Percentiles rank a stretch among this genome's conserved stretches.
phyloP scores from a whole-genome alignment of 192 early-diverging fungal species.

The Jimgerdemannia flammicorona region DNA sequence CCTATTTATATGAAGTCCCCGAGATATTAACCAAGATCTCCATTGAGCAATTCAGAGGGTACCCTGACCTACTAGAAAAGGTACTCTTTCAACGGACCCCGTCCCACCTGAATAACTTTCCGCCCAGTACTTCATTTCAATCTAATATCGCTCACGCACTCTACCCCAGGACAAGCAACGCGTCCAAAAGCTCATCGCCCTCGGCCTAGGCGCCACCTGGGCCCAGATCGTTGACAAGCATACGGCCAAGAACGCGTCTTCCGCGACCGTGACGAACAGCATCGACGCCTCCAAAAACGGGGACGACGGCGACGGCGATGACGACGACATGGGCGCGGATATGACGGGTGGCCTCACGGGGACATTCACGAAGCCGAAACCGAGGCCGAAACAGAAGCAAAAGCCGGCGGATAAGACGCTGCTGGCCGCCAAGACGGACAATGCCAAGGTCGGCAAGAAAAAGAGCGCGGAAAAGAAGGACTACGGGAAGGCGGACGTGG shows the following conservation, averaged over 20 bases:
- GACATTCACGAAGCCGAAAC: constrained; percentile 45
- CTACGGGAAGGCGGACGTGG: constrained; percentile 20
- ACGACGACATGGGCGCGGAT: constrained; percentile 47
- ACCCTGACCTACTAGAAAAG: constrained; percentile 36
- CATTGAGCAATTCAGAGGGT: constrained; percentile 43
- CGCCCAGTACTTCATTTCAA: not conserved
- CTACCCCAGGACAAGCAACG: not conserved
- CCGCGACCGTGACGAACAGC: not conserved
- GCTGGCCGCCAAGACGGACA: constrained; percentile 27
- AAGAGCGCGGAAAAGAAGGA: constrained; percentile 27
- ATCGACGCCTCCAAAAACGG: not conserved
- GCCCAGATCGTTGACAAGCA: not conserved
- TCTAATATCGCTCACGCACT: not conserved
- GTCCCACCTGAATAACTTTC: not conserved
- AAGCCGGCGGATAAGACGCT: not conserved
- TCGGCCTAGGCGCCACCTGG: not conserved
- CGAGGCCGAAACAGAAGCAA: not conserved
- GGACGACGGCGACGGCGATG: constrained; percentile 1
- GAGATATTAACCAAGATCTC: constrained; percentile 40
- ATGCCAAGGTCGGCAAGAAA: constrained; percentile 34
- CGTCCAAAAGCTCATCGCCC: not conserved
- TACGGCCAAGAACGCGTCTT: not conserved
- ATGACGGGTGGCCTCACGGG: constrained; percentile 77
- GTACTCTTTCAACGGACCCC: constrained; percentile 10
- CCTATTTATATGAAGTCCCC: constrained; percentile 27